phyloP scores from a whole-genome alignment of 2,329 filamentous ascomycete species.

The Penicillium brevicompactum region DNA sequence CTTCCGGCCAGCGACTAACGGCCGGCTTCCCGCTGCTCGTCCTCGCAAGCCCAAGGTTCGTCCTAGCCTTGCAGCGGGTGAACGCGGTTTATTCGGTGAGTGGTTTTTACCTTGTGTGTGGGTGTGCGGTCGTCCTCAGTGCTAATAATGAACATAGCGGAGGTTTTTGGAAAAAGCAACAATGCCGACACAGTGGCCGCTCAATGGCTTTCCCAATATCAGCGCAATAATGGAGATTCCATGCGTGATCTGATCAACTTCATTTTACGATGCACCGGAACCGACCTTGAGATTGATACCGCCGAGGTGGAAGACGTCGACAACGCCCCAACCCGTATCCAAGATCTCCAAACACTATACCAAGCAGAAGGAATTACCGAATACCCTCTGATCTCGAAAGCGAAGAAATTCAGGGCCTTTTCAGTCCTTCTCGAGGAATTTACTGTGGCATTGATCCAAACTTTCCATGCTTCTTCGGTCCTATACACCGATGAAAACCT shows the following conservation, averaged over 20 bases:
- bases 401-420: constrained; percentile 75
- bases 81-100: constrained; percentile 61
- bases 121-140: constrained; percentile 24
- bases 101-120: constrained; percentile 6
- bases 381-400: constrained; percentile 85
- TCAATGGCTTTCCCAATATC: constrained; percentile 60
- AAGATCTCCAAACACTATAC: constrained; percentile 85
- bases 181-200: constrained; percentile 59
- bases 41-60: constrained; percentile 54
- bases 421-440: constrained; percentile 76
- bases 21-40: constrained; percentile 47
- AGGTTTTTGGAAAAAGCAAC: constrained; percentile 61
- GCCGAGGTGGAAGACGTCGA: constrained; percentile 90
- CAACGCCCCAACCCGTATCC: constrained; percentile 74
- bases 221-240: constrained; percentile 56
- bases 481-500: constrained; percentile 76
- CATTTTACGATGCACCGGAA: constrained; percentile 71
- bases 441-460: constrained; percentile 73
- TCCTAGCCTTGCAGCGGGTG: constrained; percentile 54
- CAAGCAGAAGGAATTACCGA: constrained; percentile 82
- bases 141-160: constrained; percentile 43
- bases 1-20: constrained; percentile 54
- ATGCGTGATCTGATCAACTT: constrained; percentile 64
- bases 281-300: constrained; percentile 73
- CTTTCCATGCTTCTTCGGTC: constrained; percentile 78